phyloP scores from a whole-genome alignment of 2,329 filamentous ascomycete genomes.

The Cladosporium sp. region DNA sequence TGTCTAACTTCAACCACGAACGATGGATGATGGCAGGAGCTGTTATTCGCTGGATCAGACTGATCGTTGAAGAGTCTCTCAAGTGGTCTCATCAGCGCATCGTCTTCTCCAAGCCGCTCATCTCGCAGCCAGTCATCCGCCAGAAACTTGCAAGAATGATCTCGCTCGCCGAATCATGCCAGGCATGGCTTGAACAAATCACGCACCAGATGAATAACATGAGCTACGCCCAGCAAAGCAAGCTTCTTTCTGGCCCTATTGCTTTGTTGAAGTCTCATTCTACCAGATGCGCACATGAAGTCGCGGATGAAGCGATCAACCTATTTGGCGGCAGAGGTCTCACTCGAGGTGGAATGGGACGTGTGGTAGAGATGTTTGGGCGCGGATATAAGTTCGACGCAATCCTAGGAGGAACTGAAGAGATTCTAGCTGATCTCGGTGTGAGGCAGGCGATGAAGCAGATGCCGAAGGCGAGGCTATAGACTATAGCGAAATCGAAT shows the following conservation, averaged over 20 bases:
- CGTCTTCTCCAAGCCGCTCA: slow-evolving; percentile 76
- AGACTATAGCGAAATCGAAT: too few species aligned
- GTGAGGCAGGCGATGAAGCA: slow-evolving; percentile 78
- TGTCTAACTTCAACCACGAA: slow-evolving; percentile 75
- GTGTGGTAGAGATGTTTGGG: slow-evolving; percentile 77
- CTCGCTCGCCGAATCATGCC: slow-evolving; percentile 71
- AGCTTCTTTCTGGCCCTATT: slow-evolving; percentile 73
- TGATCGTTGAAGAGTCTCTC: slow-evolving; percentile 74
- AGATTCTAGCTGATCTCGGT: slow-evolving; percentile 74
- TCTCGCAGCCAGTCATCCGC: slow-evolving; percentile 75
- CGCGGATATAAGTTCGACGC: slow-evolving; percentile 70
- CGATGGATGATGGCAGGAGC: slow-evolving; percentile 42
- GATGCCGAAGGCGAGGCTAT: slow-evolving; percentile 81
- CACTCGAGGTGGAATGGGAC: slow-evolving; percentile 78
- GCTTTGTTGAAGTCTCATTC: slow-evolving; percentile 74
- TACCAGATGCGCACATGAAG: slow-evolving; percentile 73
- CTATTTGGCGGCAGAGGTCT: slow-evolving; percentile 80
- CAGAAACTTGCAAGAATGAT: slow-evolving; percentile 91
- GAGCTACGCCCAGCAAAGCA: slow-evolving; percentile 70
- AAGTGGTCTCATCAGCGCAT: slow-evolving; percentile 86
- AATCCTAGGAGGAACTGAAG: slow-evolving; percentile 71
- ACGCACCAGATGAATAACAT: slow-evolving; percentile 87
- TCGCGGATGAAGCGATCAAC: slow-evolving; percentile 77
- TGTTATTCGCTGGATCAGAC: slow-evolving; percentile 60
- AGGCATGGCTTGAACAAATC: slow-evolving; percentile 78